Conservation (phyloP, 805 yeast genomes). For the Teunomyces funiuensis region DNA sequence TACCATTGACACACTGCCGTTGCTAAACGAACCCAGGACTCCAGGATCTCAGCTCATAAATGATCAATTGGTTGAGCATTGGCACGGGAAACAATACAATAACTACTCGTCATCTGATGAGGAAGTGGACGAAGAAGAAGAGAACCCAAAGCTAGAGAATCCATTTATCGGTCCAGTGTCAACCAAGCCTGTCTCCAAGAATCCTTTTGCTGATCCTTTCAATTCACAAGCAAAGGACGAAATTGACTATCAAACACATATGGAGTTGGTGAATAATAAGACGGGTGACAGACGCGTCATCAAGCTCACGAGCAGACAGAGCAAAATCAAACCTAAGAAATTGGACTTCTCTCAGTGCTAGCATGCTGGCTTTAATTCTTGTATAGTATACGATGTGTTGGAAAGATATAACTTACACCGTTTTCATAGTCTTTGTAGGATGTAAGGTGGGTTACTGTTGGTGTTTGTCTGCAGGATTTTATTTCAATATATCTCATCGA, state of each 20-base stretch:
- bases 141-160: constrained; percentile 14
- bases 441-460: not conserved
- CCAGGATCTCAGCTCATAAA: constrained; percentile 33
- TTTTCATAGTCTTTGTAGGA: not conserved
- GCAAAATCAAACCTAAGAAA: constrained; percentile 37
- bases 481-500: not conserved
- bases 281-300: constrained; percentile 37
- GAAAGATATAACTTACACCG: not conserved
- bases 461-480: not conserved
- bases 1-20: not conserved
- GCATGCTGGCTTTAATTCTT: constrained; percentile 1
- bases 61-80: constrained; percentile 31
- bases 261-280: constrained; percentile 31
- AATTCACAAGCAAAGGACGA: constrained; percentile 7
- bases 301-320: constrained; percentile 33
- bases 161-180: constrained; percentile 20
- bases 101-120: constrained; percentile 33
- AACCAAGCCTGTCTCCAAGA: constrained; percentile 4
- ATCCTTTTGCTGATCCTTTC: constrained; percentile 10
- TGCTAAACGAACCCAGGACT: constrained; percentile 21
- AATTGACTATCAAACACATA: constrained; percentile 20
- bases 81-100: constrained; percentile 38
- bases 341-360: constrained; percentile 25
- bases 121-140: constrained; percentile 15
- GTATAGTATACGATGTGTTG: not conserved